phyloP scores from a whole-genome alignment of 208 protist genomes.

The Crithidia thermophila region DNA sequence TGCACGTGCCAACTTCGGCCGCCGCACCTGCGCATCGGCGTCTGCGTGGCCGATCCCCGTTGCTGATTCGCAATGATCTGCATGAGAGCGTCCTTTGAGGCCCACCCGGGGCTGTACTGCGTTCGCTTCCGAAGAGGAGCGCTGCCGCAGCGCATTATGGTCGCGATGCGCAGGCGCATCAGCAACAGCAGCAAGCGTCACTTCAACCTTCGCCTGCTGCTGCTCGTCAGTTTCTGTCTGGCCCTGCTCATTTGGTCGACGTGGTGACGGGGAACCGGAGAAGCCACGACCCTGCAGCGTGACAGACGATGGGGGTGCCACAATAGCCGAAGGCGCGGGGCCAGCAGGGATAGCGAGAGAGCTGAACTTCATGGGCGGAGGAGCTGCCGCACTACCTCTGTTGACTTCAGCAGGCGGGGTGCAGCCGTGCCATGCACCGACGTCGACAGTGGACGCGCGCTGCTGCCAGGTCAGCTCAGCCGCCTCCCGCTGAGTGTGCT shows the following conservation, averaged over 20 bases:
- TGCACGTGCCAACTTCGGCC: slow-evolving; percentile 5
- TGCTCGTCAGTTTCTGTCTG: background rate
- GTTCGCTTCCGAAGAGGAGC: slow-evolving; percentile 17
- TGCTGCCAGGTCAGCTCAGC: slow-evolving; percentile 5
- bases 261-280: slow-evolving; percentile 18
- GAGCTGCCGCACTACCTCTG: too few relatives aligned
- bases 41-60: background rate
- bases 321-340: too few relatives aligned
- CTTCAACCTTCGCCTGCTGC: too few relatives aligned
- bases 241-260: background rate
- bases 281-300: background rate
- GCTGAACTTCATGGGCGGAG: too few relatives aligned
- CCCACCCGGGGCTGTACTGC: background rate
- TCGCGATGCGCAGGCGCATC: background rate
- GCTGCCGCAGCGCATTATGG: background rate
- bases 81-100: background rate
- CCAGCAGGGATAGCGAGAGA: too few relatives aligned
- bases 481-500: slow-evolving; percentile 27
- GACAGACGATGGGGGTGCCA: background rate
- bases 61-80: too few relatives aligned
- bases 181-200: background rate
- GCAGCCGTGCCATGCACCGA: too few relatives aligned
- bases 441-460: background rate
- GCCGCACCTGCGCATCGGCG: background rate
- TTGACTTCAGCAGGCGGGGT: too few relatives aligned